Evolutionary conservation across 1,139 yeast genomes (phyloP).

Genomic region (Protomyces macrosporus): DNA sequence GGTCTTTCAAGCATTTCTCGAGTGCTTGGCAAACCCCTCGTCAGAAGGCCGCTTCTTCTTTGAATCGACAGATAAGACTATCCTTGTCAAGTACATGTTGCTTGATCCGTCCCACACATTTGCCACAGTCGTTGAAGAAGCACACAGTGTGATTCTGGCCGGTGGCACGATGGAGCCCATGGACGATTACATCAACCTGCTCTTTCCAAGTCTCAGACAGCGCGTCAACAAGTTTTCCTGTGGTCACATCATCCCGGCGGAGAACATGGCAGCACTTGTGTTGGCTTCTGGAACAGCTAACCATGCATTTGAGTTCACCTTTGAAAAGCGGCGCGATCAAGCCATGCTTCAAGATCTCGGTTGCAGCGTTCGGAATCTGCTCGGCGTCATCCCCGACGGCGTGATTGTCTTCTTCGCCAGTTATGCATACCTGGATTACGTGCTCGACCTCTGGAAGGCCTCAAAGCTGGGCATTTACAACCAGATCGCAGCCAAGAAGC

Average conservation of each 20-base stretch:
- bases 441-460: slow-evolving; percentile 51
- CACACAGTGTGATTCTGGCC: slow-evolving; percentile 70
- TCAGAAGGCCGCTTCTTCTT: slow-evolving; percentile 77
- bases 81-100: slow-evolving; percentile 60
- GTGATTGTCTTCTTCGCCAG: slow-evolving; percentile 76
- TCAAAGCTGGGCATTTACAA: not conserved
- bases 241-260: slow-evolving; percentile 76
- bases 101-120: slow-evolving; percentile 76
- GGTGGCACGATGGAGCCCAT: slow-evolving; percentile 98
- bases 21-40: slow-evolving; percentile 66
- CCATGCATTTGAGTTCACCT: slow-evolving; percentile 59
- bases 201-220: slow-evolving; percentile 56
- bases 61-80: slow-evolving; percentile 34
- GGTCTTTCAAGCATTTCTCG: slow-evolving; percentile 59
- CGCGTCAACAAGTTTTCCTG: slow-evolving; percentile 59
- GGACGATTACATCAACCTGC: slow-evolving; percentile 56
- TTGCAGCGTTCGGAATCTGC: slow-evolving; percentile 44
- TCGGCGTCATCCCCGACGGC: slow-evolving; percentile 60
- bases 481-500: slow-evolving; percentile 31
- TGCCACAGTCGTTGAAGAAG: slow-evolving; percentile 57
- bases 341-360: slow-evolving; percentile 53
- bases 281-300: slow-evolving; percentile 41
- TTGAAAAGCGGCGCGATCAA: slow-evolving; percentile 51
- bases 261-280: slow-evolving; percentile 59
- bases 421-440: slow-evolving; percentile 59